Evolutionary conservation across 2,329 filamentous ascomycete genomes (phyloP), one percentile per base, ranked within the genome.

Genomic region (Magnaporthiopsis incrustans): DNA sequence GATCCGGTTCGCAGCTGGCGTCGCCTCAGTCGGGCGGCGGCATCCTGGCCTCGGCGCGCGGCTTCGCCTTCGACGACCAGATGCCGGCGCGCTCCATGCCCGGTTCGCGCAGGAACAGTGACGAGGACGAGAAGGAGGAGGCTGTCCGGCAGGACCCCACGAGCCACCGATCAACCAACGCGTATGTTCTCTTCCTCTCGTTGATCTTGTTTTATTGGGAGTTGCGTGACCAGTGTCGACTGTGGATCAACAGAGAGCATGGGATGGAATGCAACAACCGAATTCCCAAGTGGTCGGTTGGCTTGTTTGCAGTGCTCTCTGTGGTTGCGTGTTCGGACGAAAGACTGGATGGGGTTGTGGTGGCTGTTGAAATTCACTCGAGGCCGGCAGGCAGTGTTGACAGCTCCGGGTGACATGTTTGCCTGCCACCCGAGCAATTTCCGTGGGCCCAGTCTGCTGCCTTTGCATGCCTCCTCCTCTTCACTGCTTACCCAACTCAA

Each of bases 11-110:
- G 35, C 88, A 92, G 72, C 82, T 95, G 65, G 88, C 89, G 10
- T 96, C 92, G 30, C 92, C 92, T 12, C 88, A 88, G 66, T 83
- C 84, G 18, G 85, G 85, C 60, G 80, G 86, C 67, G 79, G 83
- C 69, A 85, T 83, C 25, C 26, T 33, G 63, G 30, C 62, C 14
- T 58, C 59, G 44, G 62, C 65, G 67, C 82, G 81, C 67, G 79
- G 83, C 64, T 86, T 85, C 66, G 80, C 81, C 59, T 84, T 82
- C 69, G 83, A 89, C 69, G 85, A 89, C 66, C 82, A 85, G 63
- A 78, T 91, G 60, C 89, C 91, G 22, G 94, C 92, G 15, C 89
- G 92, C 69, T 97, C 94, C 32, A 88, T 96, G 62, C 92, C 93
- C 60, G 88, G 85, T 35, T 95, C 93, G 67, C 86, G 93, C 68